Percentiles rank a stretch among this genome's conserved stretches.
Evolutionary conservation across 2,329 filamentous ascomycete genomes (phyloP).

Genomic region (Paecilomyces sp.): DNA sequence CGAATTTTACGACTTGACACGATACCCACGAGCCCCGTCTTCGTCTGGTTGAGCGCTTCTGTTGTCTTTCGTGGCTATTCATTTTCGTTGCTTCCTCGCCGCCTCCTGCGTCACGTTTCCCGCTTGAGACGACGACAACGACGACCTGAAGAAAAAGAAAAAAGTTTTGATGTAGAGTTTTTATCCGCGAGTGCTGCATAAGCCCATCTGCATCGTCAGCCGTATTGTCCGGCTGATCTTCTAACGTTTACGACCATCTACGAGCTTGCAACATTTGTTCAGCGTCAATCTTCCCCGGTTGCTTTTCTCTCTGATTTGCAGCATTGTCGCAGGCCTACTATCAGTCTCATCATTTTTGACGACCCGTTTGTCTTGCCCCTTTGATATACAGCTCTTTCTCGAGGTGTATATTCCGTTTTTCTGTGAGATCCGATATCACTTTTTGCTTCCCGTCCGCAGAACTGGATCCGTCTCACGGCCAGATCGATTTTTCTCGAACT

Average conservation of each 20-base stretch:
- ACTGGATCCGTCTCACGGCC: not conserved
- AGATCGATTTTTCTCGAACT: not conserved
- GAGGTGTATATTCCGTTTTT: not conserved
- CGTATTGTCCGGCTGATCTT: constrained; percentile 15
- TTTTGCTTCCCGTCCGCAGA: not conserved
- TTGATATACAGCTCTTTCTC: not conserved
- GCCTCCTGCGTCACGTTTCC: constrained; percentile 5
- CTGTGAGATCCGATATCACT: not conserved
- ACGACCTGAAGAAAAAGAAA: constrained; percentile 2
- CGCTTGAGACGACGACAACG: constrained; percentile 7
- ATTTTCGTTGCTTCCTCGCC: constrained; percentile 1
- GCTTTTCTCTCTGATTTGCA: constrained; percentile 10
- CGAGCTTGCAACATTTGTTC: constrained; percentile 23
- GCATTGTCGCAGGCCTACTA: constrained; percentile 3
- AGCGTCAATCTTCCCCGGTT: constrained; percentile 10
- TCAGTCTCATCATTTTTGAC: not conserved
- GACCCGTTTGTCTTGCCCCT: not conserved
- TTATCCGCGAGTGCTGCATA: constrained; percentile 11
- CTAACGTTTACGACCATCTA: constrained; percentile 26
- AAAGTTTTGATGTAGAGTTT: constrained; percentile 18
- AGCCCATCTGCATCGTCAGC: constrained; percentile 11
- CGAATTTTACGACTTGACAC: constrained; percentile 36
- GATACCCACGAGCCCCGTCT: constrained; percentile 32
- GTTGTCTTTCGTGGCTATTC: constrained; percentile 9
- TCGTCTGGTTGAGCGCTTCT: constrained; percentile 19